A percentile compares a stretch with the other conserved stretches of the same genome.
These are phyloP conservation scores for fission yeast (Schizosaccharomyces pombe) DNA, from an alignment of 805 yeast species.

Conservation along the genomic window DNA sequence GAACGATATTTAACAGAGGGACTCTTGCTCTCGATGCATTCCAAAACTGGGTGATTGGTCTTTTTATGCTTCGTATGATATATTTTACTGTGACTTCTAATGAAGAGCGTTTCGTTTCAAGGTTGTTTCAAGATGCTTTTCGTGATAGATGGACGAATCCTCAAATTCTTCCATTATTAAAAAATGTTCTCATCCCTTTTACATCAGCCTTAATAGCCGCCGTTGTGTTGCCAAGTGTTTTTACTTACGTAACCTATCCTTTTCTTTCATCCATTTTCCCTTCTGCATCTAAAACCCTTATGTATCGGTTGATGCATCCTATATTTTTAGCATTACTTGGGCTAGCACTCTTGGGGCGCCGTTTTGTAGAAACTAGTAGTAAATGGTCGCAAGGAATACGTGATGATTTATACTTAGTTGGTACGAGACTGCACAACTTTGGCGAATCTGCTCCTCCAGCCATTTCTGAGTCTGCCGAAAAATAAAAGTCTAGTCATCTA, in stretches of 20 bases:
- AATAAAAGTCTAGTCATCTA: too few relatives aligned
- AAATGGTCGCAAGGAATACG: conserved; percentile 12
- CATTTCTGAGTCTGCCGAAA: neutral
- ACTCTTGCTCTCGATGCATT: neutral
- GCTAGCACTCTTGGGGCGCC: neutral
- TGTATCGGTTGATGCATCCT: neutral
- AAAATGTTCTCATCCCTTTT: neutral
- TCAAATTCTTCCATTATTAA: neutral
- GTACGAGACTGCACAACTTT: conserved; percentile 16
- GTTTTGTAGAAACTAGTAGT: neutral
- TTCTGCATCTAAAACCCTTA: neutral
- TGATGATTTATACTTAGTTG: conserved; percentile 16
- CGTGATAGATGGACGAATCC: neutral
- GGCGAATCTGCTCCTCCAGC: conserved; percentile 6
- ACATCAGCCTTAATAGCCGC: neutral
- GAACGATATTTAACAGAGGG: neutral
- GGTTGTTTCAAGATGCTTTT: neutral
- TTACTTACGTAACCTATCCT: neutral
- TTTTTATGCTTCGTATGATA: neutral
- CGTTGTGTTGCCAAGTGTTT: neutral
- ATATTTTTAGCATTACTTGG: neutral
- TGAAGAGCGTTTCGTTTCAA: neutral
- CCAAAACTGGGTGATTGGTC: conserved; percentile 4
- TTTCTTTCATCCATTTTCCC: neutral
- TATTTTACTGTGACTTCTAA: neutral